Evolutionary conservation across 2,329 filamentous ascomycete species (phyloP).

Genomic region (Botrytis sinoallii): DNA sequence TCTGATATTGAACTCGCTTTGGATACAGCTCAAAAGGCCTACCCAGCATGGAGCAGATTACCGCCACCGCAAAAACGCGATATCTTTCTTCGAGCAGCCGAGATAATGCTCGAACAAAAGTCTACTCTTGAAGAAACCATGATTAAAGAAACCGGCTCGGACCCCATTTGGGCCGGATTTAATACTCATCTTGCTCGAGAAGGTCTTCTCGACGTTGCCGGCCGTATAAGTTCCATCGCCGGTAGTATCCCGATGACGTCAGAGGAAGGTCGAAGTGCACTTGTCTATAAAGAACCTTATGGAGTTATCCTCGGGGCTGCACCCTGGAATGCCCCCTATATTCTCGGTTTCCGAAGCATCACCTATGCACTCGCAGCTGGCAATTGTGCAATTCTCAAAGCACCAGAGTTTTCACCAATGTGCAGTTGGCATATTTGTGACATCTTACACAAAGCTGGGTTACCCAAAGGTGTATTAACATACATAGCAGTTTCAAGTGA

Average conservation of each 20-base stretch:
- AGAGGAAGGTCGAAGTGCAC: slow-evolving; percentile 52
- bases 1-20: slow-evolving; percentile 53
- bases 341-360: slow-evolving; percentile 54
- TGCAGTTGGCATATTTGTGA: slow-evolving; percentile 60
- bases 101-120: slow-evolving; percentile 53
- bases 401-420: slow-evolving; percentile 64
- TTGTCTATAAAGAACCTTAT: slow-evolving; percentile 72
- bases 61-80: slow-evolving; percentile 61
- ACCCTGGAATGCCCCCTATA: slow-evolving; percentile 67
- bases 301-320: slow-evolving; percentile 78
- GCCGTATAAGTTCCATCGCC: slow-evolving; percentile 39
- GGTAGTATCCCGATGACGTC: slow-evolving; percentile 39
- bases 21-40: slow-evolving; percentile 59
- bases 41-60: slow-evolving; percentile 64
- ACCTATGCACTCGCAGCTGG: slow-evolving; percentile 68
- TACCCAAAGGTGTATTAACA: slow-evolving; percentile 73
- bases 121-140: slow-evolving; percentile 59
- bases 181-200: slow-evolving; percentile 42
- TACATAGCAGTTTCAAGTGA: slow-evolving; percentile 63
- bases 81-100: slow-evolving; percentile 67
- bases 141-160: slow-evolving; percentile 49
- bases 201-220: slow-evolving; percentile 45
- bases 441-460: slow-evolving; percentile 68
- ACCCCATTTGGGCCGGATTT: slow-evolving; percentile 39
- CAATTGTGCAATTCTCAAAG: slow-evolving; percentile 75